Evolutionary conservation across 2,329 filamentous ascomycete genomes (phyloP).

Genomic region (Sporothrix inflata): DNA sequence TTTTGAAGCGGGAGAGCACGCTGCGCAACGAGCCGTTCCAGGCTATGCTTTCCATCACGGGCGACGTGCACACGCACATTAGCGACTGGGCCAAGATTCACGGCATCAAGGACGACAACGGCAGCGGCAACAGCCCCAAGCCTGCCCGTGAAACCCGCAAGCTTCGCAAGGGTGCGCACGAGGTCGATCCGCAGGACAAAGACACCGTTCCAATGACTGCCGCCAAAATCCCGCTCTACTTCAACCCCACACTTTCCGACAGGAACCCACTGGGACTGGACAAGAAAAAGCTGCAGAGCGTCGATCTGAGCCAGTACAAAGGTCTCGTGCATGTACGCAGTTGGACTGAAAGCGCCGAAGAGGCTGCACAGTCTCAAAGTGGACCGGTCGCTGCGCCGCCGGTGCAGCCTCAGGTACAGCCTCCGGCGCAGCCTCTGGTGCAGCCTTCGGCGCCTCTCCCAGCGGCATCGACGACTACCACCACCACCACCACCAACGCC

Average conservation of each 20-base stretch:
- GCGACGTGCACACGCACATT: background rate
- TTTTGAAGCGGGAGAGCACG: slow-evolving; percentile 17
- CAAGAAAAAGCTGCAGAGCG: background rate
- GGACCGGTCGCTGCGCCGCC: background rate
- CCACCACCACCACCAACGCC: too few species aligned
- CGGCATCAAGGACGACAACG: slow-evolving; percentile 10
- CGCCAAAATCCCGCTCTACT: background rate
- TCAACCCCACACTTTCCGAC: background rate
- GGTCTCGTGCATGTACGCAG: slow-evolving; percentile 6
- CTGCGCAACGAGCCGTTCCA: slow-evolving; percentile 18
- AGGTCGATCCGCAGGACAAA: slow-evolving; percentile 15
- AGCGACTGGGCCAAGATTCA: slow-evolving; percentile 17
- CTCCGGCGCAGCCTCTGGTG: background rate
- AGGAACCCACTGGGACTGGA: slow-evolving; percentile 3
- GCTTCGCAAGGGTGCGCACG: slow-evolving; percentile 7
- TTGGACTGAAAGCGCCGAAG: slow-evolving; percentile 1
- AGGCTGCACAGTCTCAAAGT: background rate
- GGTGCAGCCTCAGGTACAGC: background rate
- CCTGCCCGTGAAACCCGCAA: background rate
- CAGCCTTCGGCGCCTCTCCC: too few species aligned
- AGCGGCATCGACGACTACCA: too few species aligned
- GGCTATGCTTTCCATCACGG: slow-evolving; percentile 9
- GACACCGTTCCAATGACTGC: background rate
- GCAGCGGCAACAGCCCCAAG: slow-evolving; percentile 4
- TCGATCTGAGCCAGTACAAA: slow-evolving; percentile 5